Evolutionary conservation across 805 yeast species (phyloP).

Genomic region (Zygosaccharomyces kombuchaensis): DNA sequence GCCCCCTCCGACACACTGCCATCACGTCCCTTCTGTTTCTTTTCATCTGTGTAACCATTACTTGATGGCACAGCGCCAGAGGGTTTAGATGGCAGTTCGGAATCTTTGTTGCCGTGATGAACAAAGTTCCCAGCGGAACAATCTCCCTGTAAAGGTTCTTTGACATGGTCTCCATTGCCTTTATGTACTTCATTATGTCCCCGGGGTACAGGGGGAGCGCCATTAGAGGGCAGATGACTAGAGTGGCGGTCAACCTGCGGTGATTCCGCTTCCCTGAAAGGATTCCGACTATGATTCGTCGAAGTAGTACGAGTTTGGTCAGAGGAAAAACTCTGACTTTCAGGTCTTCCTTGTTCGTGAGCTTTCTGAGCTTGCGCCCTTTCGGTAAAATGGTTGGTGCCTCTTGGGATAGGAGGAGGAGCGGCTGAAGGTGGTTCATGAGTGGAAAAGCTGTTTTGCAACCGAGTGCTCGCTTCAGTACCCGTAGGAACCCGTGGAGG

Average conservation of each 20-base stretch:
- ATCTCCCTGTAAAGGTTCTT: not conserved
- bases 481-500: not conserved
- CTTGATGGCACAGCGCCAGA: not conserved
- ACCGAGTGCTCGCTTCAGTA: not conserved
- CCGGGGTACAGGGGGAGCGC: not conserved
- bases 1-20: not conserved
- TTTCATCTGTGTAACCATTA: not conserved
- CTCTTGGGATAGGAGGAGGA: conserved; percentile 1
- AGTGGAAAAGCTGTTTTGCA: not conserved
- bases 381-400: not conserved
- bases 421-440: not conserved
- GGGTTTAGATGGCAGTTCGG: not conserved
- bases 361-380: not conserved
- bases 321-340: not conserved
- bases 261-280: not conserved
- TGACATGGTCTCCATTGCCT: not conserved
- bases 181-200: not conserved
- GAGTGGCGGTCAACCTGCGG: not conserved
- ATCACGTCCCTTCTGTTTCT: not conserved
- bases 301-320: not conserved
- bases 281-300: not conserved
- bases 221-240: not conserved
- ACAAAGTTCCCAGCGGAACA: no score
- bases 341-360: not conserved
- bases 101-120: not conserved